Conservation (phyloP, 1,284 basidiomycete genomes). For the Fomitopsis palustris region DNA sequence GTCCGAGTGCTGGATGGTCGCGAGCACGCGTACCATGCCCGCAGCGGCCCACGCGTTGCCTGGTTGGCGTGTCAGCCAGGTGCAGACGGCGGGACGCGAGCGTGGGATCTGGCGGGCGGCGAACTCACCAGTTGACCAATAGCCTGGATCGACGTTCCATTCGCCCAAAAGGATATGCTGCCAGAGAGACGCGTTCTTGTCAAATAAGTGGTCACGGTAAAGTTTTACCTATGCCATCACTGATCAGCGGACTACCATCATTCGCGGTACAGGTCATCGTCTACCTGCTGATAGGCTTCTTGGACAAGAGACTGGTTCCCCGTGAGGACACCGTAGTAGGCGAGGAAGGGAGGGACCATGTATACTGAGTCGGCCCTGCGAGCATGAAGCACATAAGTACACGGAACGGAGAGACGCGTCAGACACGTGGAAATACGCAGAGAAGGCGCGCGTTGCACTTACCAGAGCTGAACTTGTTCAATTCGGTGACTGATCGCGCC, state of each 20-base stretch:
- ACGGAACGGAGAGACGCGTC: background rate
- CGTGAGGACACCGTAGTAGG: slow-evolving; percentile 79
- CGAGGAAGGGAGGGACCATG: slow-evolving; percentile 92
- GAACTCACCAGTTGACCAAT: slow-evolving; percentile 70
- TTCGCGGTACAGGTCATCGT: background rate
- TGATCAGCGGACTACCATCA: background rate
- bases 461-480: slow-evolving; percentile 70
- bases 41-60: slow-evolving; percentile 87
- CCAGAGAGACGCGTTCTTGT: slow-evolving; percentile 55
- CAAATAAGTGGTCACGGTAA: slow-evolving; percentile 66
- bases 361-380: slow-evolving; percentile 74
- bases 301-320: slow-evolving; percentile 65
- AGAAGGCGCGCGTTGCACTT: no score
- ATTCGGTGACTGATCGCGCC: slow-evolving; percentile 83
- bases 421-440: background rate
- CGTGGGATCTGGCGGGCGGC: background rate
- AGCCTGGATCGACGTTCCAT: slow-evolving; percentile 50
- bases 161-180: slow-evolving; percentile 62
- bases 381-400: background rate
- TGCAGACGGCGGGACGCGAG: background rate
- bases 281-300: slow-evolving; percentile 69
- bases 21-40: slow-evolving; percentile 81
- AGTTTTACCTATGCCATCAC: slow-evolving; percentile 42
- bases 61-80: slow-evolving; percentile 18
- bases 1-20: slow-evolving; percentile 65